These are phyloP conservation scores for Epichloe brachyelytri DNA, from an alignment of 2,329 filamentous ascomycete species.

Conservation along the genomic window DNA sequence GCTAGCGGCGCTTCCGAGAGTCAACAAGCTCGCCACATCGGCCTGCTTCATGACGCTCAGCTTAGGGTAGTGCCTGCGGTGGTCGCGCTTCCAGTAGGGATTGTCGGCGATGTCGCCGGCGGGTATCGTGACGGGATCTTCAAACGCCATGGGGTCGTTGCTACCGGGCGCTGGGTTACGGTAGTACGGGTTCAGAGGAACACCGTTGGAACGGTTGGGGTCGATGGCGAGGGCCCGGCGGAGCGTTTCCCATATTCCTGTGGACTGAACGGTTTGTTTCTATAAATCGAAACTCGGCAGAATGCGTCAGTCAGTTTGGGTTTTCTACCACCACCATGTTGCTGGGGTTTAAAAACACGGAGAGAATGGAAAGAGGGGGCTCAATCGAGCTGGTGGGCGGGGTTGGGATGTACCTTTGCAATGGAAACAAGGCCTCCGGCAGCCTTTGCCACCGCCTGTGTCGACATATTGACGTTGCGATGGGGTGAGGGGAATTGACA, in stretches of 20 bases:
- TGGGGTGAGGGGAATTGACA: background rate
- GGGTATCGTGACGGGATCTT: constrained; percentile 45
- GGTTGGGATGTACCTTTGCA: constrained; percentile 35
- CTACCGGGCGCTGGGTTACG: constrained; percentile 58
- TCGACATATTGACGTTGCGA: constrained; percentile 39
- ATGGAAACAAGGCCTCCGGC: constrained; percentile 42
- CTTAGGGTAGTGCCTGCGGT: constrained; percentile 68
- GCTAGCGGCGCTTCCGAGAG: constrained; percentile 65
- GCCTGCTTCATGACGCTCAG: constrained; percentile 70
- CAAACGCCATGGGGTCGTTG: constrained; percentile 25
- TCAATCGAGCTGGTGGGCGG: background rate
- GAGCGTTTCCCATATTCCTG: constrained; percentile 75
- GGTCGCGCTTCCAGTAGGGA: constrained; percentile 74
- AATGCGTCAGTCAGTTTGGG: too few relatives aligned
- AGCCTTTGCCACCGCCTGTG: constrained; percentile 45
- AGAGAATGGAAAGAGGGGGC: background rate
- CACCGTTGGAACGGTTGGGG: constrained; percentile 75
- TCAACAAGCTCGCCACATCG: constrained; percentile 74
- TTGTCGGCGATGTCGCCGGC: constrained; percentile 31
- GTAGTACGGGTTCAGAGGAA: constrained; percentile 87
- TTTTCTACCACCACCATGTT: too few relatives aligned
- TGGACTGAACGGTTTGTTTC: constrained; percentile 94
- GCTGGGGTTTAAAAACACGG: too few relatives aligned
- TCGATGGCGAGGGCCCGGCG: constrained; percentile 71
- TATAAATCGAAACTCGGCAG: constrained; percentile 23